These are phyloP conservation scores for Termitomyces titanicus DNA, from an alignment of 768 basidiomycete species.

Conservation along the genomic window DNA sequence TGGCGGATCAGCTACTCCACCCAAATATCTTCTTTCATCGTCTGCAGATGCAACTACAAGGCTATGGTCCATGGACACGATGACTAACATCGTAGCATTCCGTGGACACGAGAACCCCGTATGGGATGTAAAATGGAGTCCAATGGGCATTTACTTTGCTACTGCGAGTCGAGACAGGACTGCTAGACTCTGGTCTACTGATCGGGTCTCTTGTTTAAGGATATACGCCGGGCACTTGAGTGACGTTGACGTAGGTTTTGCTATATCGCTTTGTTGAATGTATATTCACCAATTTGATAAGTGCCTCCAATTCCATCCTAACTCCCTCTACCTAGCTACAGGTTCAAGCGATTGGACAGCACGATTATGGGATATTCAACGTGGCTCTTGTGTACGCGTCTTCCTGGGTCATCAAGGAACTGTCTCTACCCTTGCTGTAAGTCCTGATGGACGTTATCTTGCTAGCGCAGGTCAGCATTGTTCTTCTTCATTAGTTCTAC, in stretches of 20 bases:
- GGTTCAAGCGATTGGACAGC: constrained; percentile 97
- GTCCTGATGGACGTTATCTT: constrained; percentile 91
- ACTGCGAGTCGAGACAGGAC: constrained; percentile 93
- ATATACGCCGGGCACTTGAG: constrained; percentile 95
- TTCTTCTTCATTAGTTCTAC: background rate
- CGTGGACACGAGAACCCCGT: constrained; percentile 96
- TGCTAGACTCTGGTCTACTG: constrained; percentile 94
- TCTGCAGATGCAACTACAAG: constrained; percentile 91
- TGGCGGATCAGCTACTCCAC: constrained; percentile 80
- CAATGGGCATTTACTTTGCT: constrained; percentile 97
- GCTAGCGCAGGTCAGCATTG: constrained; percentile 72
- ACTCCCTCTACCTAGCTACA: constrained; percentile 94
- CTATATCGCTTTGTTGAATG: background rate
- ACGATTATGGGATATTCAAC: constrained; percentile 97
- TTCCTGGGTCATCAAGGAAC: constrained; percentile 94
- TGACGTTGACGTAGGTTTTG: constrained; percentile 85
- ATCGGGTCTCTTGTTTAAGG: constrained; percentile 78
- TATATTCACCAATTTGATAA: constrained; percentile 26
- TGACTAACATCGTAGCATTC: constrained; percentile 91
- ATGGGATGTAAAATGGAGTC: constrained; percentile 99
- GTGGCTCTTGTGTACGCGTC: constrained; percentile 88
- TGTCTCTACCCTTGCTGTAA: constrained; percentile 82
- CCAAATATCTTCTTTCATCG: constrained; percentile 84
- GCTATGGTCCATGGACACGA: constrained; percentile 94
- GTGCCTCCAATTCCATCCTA: constrained; percentile 97